Evolutionary conservation across 2,329 filamentous ascomycete genomes (phyloP).

Genomic region (Rugonectria rugulosa): DNA sequence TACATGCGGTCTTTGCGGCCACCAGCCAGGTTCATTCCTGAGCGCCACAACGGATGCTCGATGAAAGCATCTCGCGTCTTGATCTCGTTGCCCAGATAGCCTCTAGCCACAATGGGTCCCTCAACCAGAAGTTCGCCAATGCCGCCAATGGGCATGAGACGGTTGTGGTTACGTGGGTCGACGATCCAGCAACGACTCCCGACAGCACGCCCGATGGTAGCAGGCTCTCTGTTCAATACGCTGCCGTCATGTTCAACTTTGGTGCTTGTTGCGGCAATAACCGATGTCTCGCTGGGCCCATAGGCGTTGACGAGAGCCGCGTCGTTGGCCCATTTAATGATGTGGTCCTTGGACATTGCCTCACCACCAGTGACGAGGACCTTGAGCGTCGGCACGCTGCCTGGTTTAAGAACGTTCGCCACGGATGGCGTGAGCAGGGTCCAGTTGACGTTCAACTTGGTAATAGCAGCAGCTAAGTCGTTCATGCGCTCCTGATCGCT

Average conservation of each 20-base stretch:
- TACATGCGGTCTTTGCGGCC: slow-evolving; percentile 52
- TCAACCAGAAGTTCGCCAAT: slow-evolving; percentile 33
- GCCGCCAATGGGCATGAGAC: slow-evolving; percentile 22
- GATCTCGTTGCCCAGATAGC: slow-evolving; percentile 16
- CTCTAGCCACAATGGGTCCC: slow-evolving; percentile 24
- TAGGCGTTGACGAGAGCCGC: slow-evolving; percentile 30
- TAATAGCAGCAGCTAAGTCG: slow-evolving; percentile 19
- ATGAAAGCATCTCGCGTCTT: slow-evolving; percentile 14
- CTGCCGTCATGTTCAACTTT: no score
- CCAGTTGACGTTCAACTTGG: slow-evolving; percentile 16
- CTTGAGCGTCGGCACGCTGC: slow-evolving; percentile 16
- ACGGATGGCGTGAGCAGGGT: slow-evolving; percentile 29
- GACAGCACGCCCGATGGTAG: slow-evolving; percentile 18
- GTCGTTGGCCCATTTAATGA: slow-evolving; percentile 8
- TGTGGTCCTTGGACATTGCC: slow-evolving; percentile 6
- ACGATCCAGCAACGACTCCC: slow-evolving; percentile 25
- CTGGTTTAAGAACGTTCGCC: slow-evolving; percentile 13
- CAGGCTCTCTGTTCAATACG: neutral
- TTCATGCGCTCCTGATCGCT: slow-evolving; percentile 11
- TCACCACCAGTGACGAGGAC: slow-evolving; percentile 29
- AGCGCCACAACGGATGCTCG: slow-evolving; percentile 26
- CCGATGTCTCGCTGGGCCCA: slow-evolving; percentile 30
- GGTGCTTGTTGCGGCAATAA: slow-evolving; percentile 15
- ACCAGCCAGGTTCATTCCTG: slow-evolving; percentile 58
- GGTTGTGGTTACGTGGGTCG: slow-evolving; percentile 9